Percentiles rank a stretch among this genome's conserved stretches.
Evolutionary conservation across 805 yeast species (phyloP).

Genomic region (Ogataea glucozyma): DNA sequence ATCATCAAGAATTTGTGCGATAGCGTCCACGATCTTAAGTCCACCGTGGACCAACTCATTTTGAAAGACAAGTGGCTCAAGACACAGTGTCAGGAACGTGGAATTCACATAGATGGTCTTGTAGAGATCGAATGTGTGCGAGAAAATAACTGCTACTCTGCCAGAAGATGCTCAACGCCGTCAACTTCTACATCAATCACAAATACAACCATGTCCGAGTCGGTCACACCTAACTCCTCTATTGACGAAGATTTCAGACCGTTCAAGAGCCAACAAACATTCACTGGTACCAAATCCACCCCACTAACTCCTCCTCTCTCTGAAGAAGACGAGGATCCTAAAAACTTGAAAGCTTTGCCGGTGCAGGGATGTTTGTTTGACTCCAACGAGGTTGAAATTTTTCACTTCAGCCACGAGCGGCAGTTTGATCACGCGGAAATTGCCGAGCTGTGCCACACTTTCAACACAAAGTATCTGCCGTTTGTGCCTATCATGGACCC

Average conservation of each 20-base stretch:
- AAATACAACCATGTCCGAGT: slow-evolving; percentile 2
- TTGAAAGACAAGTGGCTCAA: slow-evolving; percentile 29
- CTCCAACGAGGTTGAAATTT: slow-evolving; percentile 6
- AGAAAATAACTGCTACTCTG: neutral
- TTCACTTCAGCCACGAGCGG: slow-evolving; percentile 11
- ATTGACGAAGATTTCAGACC: slow-evolving; percentile 3
- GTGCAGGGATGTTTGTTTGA: slow-evolving; percentile 4
- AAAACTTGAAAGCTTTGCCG: too few species aligned
- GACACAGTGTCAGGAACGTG: slow-evolving; percentile 26
- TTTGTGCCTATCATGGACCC: slow-evolving; percentile 29
- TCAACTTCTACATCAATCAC: too few species aligned
- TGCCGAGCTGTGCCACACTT: slow-evolving; percentile 14
- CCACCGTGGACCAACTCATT: slow-evolving; percentile 31
- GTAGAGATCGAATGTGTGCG: slow-evolving; percentile 25
- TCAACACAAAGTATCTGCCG: slow-evolving; percentile 25
- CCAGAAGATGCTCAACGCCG: neutral
- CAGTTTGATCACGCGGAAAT: slow-evolving; percentile 17
- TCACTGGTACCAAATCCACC: too few species aligned
- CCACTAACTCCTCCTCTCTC: slow-evolving; percentile 18
- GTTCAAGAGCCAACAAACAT: too few species aligned
- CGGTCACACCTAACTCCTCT: slow-evolving; percentile 1
- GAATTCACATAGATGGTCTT: slow-evolving; percentile 34
- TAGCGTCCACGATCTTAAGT: slow-evolving; percentile 34
- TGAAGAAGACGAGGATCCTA: slow-evolving; percentile 15
- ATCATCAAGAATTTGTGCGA: slow-evolving; percentile 38